phyloP scores from a whole-genome alignment of 2,329 filamentous ascomycete species.

The Fusarium tjaetaba region DNA sequence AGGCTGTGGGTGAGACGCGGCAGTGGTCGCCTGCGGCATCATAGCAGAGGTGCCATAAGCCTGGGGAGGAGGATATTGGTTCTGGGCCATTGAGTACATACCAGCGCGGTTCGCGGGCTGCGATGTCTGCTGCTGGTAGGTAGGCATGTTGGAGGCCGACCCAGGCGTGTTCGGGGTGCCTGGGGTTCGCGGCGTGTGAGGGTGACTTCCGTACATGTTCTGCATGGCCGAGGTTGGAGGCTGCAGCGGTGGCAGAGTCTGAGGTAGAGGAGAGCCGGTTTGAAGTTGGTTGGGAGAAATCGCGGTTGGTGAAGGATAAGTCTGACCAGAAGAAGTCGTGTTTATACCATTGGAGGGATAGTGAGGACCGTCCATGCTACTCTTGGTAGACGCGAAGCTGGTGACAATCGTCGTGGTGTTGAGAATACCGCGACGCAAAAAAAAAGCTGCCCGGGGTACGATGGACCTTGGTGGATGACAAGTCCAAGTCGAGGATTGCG shows the following conservation, averaged over 20 bases:
- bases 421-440: slow-evolving; percentile 39
- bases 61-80: slow-evolving; percentile 64
- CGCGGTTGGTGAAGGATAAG: slow-evolving; percentile 62
- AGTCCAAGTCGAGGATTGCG: slow-evolving; percentile 42
- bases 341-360: slow-evolving; percentile 67
- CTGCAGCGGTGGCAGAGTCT: slow-evolving; percentile 67
- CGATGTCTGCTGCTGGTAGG: slow-evolving; percentile 63
- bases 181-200: slow-evolving; percentile 70
- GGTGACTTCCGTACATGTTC: slow-evolving; percentile 65
- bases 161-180: slow-evolving; percentile 71
- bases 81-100: slow-evolving; percentile 65
- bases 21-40: slow-evolving; percentile 73
- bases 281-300: slow-evolving; percentile 63
- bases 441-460: slow-evolving; percentile 26
- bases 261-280: slow-evolving; percentile 57
- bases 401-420: slow-evolving; percentile 38
- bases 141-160: slow-evolving; percentile 62
- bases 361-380: slow-evolving; percentile 65
- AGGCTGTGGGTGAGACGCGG: slow-evolving; percentile 77
- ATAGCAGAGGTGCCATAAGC: slow-evolving; percentile 67
- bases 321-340: slow-evolving; percentile 59
- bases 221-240: slow-evolving; percentile 56
- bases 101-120: slow-evolving; percentile 60
- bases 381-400: slow-evolving; percentile 49
- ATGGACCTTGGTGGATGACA: slow-evolving; percentile 40